Conservation (phyloP, 2,329 filamentous ascomycete genomes). For the Venturia pyrina region DNA sequence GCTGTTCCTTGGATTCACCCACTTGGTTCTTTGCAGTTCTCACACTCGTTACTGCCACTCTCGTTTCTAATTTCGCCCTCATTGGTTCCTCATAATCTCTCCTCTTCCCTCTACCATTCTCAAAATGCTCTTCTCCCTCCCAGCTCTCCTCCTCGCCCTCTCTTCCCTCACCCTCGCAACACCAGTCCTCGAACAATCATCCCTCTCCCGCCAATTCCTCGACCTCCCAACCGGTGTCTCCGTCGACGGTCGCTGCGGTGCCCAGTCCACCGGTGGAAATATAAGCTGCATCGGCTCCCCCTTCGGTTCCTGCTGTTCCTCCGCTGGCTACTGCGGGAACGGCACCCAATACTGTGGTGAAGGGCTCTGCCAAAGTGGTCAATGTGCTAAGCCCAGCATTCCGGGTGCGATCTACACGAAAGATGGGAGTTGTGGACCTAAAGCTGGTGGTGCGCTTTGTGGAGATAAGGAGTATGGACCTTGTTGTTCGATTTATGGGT, state of each 20-base stretch:
- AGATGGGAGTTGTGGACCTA: constrained; percentile 5
- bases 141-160: neutral
- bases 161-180: neutral
- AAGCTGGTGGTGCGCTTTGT: neutral
- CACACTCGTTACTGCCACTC: neutral
- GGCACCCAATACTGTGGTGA: constrained; percentile 1
- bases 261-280: neutral
- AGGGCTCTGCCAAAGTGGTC: constrained; percentile 1
- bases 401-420: neutral
- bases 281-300: neutral
- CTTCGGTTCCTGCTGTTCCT: constrained; percentile 7
- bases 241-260: constrained; percentile 4
- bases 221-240: neutral
- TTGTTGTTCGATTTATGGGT: constrained; percentile 4
- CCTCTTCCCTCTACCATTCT: no score
- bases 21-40: neutral
- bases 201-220: constrained; percentile 1
- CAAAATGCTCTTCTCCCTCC: neutral
- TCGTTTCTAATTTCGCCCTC: neutral
- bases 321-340: no score
- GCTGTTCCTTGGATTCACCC: neutral
- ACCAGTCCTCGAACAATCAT: neutral
- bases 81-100: neutral
- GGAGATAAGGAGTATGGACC: constrained; percentile 3
- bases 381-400: neutral